These are phyloP conservation scores for Sarocladiaceae sp. DNA, from an alignment of 2,329 filamentous ascomycete genomes.

Conservation along the genomic window DNA sequence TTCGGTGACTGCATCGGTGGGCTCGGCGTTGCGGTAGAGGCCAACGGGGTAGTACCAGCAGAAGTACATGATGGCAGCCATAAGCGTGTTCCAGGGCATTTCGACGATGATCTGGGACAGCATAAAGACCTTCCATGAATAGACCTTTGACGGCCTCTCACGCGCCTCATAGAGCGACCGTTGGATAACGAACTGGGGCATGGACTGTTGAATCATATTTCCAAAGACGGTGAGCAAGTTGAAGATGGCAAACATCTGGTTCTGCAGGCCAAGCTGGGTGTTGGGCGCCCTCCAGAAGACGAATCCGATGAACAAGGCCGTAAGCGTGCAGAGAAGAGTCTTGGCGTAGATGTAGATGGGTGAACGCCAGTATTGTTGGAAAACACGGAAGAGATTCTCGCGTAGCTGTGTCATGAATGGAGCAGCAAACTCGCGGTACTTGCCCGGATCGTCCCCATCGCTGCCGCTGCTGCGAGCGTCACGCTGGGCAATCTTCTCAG, in stretches of 20 bases:
- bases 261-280: conserved; percentile 72
- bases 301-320: conserved; percentile 73
- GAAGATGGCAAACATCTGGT: conserved; percentile 83
- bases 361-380: conserved; percentile 88
- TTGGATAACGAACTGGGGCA: conserved; percentile 81
- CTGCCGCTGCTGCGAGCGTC: conserved; percentile 17
- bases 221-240: conserved; percentile 78
- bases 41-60: conserved; percentile 85
- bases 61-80: conserved; percentile 70
- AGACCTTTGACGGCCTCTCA: conserved; percentile 77
- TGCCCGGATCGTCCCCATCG: conserved; percentile 33
- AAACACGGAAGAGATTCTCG: conserved; percentile 66
- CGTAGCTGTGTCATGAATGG: conserved; percentile 62
- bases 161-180: conserved; percentile 78
- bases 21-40: conserved; percentile 62
- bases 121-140: conserved; percentile 82
- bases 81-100: conserved; percentile 74
- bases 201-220: conserved; percentile 70
- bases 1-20: conserved; percentile 54
- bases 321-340: conserved; percentile 55
- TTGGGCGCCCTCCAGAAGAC: conserved; percentile 69
- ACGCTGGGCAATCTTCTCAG: conserved; percentile 31
- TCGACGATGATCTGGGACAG: conserved; percentile 78
- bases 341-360: conserved; percentile 88
- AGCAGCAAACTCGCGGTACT: conserved; percentile 74